Base-by-base conservation (phyloP, 257 asterid genomes). In the Handroanthus guayacan region DNA sequence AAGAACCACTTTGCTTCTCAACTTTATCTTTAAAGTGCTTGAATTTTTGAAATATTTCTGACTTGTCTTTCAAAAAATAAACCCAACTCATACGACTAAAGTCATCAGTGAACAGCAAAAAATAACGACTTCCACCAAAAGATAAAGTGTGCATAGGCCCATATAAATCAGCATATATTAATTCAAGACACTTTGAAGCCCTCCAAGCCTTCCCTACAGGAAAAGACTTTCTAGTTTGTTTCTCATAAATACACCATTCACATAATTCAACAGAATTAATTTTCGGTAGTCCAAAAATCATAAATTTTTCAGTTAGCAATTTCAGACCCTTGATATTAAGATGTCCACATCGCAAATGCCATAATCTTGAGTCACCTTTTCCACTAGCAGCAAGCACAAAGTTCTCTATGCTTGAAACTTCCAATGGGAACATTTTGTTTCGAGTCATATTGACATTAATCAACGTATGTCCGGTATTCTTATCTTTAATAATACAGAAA, bases 241-340 rank as follows among this genome's bases (percentile, higher is more conserved):
- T 75, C 52, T 78, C 77, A 72, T 58, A 72, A n/a, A 72, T 11
- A 5, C 77, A 72, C 6, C 77, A 9, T 13, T 72, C 77, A 74
- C 83, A 78, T 5, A 77, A 3, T n/a, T 61, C 51, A 66, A 72
- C 10, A 1, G 6, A 9, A n/a, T n/a, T 9, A 39, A 51, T 57
- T 16, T 70, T 63, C 1, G 79, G 74, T 2, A 82, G 9, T 12
- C 81, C 67, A 45, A 56, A 3, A 57, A 70, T 0, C 86, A 74
- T 78, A 56, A 48, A 18, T 74, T 74, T 78, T 17, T 69, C 12
- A 50, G 17, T 25, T 44, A 79, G 14, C 13, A 69, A 13, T 25
- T 25, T 55, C 34, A 70, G 16, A 2, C 80, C 70, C 0, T 75
- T 52, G 10, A 65, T 4, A 52, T 81, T 62, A 31, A 74, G 37